Base-by-base conservation (phyloP, 2,329 filamentous ascomycete species). In the Colletotrichum costaricense region DNA sequence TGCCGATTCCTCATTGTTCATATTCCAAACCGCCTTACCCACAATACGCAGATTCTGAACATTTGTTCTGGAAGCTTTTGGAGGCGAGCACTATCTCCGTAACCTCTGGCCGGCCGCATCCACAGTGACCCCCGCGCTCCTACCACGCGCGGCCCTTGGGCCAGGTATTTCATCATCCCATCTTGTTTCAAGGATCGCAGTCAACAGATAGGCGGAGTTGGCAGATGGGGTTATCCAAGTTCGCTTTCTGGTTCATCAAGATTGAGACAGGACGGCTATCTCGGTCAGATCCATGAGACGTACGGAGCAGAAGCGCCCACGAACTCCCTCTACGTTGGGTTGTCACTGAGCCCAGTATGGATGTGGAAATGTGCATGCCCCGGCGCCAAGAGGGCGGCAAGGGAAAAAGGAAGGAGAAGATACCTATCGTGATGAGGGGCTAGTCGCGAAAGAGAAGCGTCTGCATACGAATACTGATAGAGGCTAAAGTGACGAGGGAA, bases 161-260 rank as follows among this genome's bases (percentile, higher is more conserved):
- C 60, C 19, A 65, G 19, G 70, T 49, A 56, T 8, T 57, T 73
- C 60, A 65, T 73, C 55, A 38, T 54, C 30, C 65, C 56, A 60
- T 64, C 19, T 49, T 65, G 70, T 73, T 69, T 65, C 60, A 73
- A 73, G 67, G 60, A 65, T 60, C 67, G 60, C 42, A 49, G 46
- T 5, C 55, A 46, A 49, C 33, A 59, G 46, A 52, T 33, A 33
- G 60, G 49, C 35, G 49, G 67, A 57, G 56, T 52, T 35, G n/a
- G 14, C 5, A 19, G 63, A 52, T 56, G 67, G 54, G n/a, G 63
- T 19, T 6, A 54, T 11, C n/a, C 28, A 24, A 26, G 28, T 22
- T 26, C 9, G 49, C 7, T 1, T 22, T 49, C 5, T 54, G 60
- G 28, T 35, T 35, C 56, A 54, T 28, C 42, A 59, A 35, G 33